Percentiles rank a stretch among this genome's conserved stretches.
Evolutionary conservation across 257 asterid species (phyloP).

Genomic region (Lavandula angustifolia): DNA sequence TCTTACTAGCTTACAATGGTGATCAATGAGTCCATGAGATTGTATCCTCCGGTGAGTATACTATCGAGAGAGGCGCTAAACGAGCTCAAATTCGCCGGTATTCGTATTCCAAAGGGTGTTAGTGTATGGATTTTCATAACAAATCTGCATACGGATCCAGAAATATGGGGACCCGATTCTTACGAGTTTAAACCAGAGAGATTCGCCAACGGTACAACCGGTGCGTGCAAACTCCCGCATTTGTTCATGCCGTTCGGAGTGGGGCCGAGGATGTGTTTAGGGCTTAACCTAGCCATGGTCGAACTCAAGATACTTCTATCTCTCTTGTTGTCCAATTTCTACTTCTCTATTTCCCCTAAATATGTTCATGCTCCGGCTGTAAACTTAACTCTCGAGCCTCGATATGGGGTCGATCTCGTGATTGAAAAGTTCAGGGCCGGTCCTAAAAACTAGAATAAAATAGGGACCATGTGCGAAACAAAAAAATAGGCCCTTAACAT

Average conservation of each 20-base stretch:
- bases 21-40: slow-evolving; percentile 4
- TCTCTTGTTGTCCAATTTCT: background rate
- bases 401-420: background rate
- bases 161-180: slow-evolving; percentile 4
- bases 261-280: slow-evolving; percentile 16
- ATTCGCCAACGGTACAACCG: slow-evolving; percentile 6
- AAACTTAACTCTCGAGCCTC: background rate
- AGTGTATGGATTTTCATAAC: background rate
- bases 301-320: slow-evolving; percentile 14
- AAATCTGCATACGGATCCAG: slow-evolving; percentile 9
- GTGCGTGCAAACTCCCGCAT: slow-evolving; percentile 23
- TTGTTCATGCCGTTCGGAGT: slow-evolving; percentile 17
- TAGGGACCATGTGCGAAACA: too few species aligned
- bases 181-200: slow-evolving; percentile 20
- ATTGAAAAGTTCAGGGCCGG: background rate
- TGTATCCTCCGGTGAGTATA: background rate
- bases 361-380: background rate
- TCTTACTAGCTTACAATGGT: background rate
- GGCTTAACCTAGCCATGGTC: slow-evolving; percentile 13
- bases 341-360: slow-evolving; percentile 1
- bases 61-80: background rate
- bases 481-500: too few species aligned
- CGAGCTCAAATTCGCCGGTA: background rate
- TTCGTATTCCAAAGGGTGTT: background rate
- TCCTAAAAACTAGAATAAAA: too few species aligned